Percentiles rank a stretch among this genome's conserved stretches.
Conservation (phyloP, 371 early-diverging fungal species). For the Circinella umbellata region DNA sequence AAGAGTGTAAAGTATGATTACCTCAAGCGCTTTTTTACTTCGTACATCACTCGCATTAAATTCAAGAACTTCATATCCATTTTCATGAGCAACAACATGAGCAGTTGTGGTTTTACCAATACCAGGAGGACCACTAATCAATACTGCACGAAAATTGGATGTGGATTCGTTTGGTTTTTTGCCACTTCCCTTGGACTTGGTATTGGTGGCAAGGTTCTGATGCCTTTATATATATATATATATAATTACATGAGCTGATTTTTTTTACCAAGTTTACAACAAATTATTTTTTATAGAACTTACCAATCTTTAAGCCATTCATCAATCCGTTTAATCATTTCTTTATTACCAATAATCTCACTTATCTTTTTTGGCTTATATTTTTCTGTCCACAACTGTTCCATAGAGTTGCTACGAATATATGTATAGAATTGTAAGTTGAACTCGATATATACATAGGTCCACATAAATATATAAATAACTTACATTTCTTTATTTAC, state of each 20-base stretch:
- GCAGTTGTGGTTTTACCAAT: conserved; percentile 99
- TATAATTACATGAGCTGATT: too few relatives aligned
- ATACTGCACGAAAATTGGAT: conserved; percentile 61
- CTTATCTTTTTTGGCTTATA: conserved; percentile 84
- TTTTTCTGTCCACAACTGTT: conserved; percentile 95
- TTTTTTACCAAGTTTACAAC: too few relatives aligned
- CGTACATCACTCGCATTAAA: conserved; percentile 99
- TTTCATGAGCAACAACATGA: conserved; percentile 82
- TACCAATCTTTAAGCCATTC: conserved; percentile 82
- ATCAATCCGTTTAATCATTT: conserved; percentile 66
- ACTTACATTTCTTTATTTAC: conserved; percentile 1
- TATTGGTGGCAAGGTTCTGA: too few relatives aligned
- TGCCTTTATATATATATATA: too few relatives aligned
- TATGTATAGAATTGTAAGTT: background rate
- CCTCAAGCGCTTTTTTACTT: conserved; percentile 71
- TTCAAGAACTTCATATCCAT: conserved; percentile 91
- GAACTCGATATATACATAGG: too few relatives aligned
- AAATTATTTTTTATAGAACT: background rate
- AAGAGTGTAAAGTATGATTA: background rate
- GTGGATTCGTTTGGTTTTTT: too few relatives aligned
- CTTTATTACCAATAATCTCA: conserved; percentile 97
- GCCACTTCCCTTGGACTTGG: too few relatives aligned
- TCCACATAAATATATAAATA: too few relatives aligned
- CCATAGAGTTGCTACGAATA: background rate
- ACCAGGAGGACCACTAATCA: conserved; percentile 98